Evolutionary conservation across 371 early-diverging fungal species (phyloP).

Genomic region (Lichtheimia ornata): DNA sequence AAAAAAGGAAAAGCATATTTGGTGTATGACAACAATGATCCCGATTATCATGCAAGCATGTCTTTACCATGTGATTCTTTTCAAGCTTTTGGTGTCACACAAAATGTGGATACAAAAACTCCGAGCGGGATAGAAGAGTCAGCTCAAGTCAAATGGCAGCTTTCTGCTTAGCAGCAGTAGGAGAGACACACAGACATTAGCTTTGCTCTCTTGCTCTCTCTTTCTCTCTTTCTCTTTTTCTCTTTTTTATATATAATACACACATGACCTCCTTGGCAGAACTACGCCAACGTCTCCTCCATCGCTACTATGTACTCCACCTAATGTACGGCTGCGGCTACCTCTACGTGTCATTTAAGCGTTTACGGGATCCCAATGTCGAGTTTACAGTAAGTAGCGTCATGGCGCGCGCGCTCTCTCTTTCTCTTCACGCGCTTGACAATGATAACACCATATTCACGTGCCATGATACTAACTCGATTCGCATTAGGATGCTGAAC

Average conservation of each 20-base stretch:
- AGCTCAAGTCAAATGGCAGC: too few species aligned
- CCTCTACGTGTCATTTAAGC: conserved; percentile 6
- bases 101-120: too few species aligned
- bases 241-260: neutral
- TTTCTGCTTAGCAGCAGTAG: too few species aligned
- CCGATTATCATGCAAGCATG: too few species aligned
- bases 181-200: too few species aligned
- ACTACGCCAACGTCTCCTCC: conserved; percentile 48
- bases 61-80: too few species aligned
- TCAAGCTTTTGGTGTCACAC: too few species aligned
- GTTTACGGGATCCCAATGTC: neutral
- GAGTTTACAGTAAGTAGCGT: neutral
- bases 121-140: too few species aligned
- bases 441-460: neutral
- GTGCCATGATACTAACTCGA: neutral
- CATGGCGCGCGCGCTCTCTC: too few species aligned
- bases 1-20: neutral
- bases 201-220: neutral
- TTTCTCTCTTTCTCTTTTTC: neutral
- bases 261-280: conserved; percentile 35
- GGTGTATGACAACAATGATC: too few species aligned
- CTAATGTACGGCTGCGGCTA: conserved; percentile 32
- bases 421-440: neutral
- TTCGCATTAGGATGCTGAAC: conserved; percentile 29
- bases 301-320: conserved; percentile 57